phyloP scores from a whole-genome alignment of 2,329 filamentous ascomycete species.

The Acrocalymma vagum region DNA sequence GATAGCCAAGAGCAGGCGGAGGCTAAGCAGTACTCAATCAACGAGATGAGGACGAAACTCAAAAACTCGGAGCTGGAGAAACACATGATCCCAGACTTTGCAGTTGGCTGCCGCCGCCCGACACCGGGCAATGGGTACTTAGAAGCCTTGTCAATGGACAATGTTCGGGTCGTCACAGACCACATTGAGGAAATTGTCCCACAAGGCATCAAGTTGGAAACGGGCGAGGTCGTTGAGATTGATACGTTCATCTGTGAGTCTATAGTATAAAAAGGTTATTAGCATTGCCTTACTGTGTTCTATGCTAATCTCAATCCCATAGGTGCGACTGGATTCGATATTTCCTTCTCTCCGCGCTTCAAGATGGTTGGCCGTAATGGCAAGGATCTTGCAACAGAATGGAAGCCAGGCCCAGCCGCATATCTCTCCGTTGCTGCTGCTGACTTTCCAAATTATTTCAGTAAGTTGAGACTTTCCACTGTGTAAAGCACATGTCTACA shows the following conservation, averaged over 20 bases:
- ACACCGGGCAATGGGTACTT: conserved; percentile 41
- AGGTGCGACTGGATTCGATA: conserved; percentile 4
- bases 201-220: neutral
- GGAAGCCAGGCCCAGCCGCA: neutral
- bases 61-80: conserved; percentile 42
- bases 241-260: neutral
- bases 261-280: no score
- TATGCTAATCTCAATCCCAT: no score
- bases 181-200: neutral
- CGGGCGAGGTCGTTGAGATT: neutral
- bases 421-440: conserved; percentile 1
- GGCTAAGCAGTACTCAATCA: conserved; percentile 15
- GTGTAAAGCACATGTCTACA: no score
- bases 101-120: conserved; percentile 26
- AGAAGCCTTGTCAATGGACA: conserved; percentile 45
- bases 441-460: conserved; percentile 2
- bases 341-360: neutral
- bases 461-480: no score
- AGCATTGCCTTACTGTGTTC: no score
- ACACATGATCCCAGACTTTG: conserved; percentile 43
- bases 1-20: neutral
- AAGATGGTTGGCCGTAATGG: neutral
- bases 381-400: neutral
- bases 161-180: conserved; percentile 41
- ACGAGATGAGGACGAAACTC: conserved; percentile 38